Evolutionary conservation across 1,139 yeast species (phyloP).

Genomic region (Kazachstania sp.): DNA sequence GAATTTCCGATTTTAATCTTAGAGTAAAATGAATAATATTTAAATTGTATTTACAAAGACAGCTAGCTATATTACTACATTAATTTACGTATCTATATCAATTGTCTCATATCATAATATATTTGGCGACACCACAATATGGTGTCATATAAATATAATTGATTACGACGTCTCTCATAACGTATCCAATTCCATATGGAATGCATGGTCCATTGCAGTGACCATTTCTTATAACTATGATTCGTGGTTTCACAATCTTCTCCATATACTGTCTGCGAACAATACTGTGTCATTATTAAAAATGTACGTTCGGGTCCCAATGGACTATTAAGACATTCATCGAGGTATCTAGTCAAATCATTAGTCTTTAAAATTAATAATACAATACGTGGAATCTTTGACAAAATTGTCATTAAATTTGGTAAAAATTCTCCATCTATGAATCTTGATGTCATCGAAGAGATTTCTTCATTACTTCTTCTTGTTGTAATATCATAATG

Average conservation of each 20-base stretch:
- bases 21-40: too few relatives aligned
- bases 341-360: slow-evolving; percentile 82
- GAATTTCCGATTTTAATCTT: too few relatives aligned
- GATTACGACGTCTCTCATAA: slow-evolving; percentile 46
- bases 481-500: slow-evolving; percentile 50
- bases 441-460: slow-evolving; percentile 56
- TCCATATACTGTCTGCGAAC: slow-evolving; percentile 69
- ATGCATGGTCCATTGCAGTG: slow-evolving; percentile 35
- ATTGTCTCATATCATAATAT: background rate
- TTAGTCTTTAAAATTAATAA: slow-evolving; percentile 84
- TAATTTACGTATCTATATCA: background rate
- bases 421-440: slow-evolving; percentile 55
- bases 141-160: slow-evolving; percentile 49
- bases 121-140: slow-evolving; percentile 22
- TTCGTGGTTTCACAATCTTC: slow-evolving; percentile 46
- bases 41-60: too few relatives aligned
- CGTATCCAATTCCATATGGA: slow-evolving; percentile 41
- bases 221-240: slow-evolving; percentile 32
- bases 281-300: slow-evolving; percentile 79
- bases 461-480: slow-evolving; percentile 51
- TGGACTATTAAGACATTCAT: slow-evolving; percentile 74
- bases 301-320: slow-evolving; percentile 85
- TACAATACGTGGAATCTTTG: slow-evolving; percentile 77
- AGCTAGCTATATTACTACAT: background rate
- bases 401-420: slow-evolving; percentile 70